Conservation (phyloP, 2,329 filamentous ascomycete genomes). For the Neopestalotiopsis sp. region DNA sequence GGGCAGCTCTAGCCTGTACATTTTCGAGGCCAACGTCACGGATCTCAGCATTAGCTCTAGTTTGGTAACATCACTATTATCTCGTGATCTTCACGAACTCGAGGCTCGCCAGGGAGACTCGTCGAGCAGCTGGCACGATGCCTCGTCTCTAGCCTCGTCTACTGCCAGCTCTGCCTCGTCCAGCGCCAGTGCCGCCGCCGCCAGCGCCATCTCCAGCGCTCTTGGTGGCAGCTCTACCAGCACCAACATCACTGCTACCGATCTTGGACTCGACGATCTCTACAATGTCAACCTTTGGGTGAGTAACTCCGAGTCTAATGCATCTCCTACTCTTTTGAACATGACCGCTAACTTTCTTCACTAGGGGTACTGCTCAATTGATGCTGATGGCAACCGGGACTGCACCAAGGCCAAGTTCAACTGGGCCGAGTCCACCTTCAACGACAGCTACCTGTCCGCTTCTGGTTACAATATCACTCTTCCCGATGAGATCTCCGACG, state of each 20-base stretch:
- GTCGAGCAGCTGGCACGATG: background rate
- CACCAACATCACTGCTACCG: conserved; percentile 60
- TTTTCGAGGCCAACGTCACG: conserved; percentile 67
- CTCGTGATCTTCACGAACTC: background rate
- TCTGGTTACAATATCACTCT: conserved; percentile 65
- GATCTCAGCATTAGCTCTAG: conserved; percentile 61
- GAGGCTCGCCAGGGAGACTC: background rate
- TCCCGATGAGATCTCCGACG: conserved; percentile 68
- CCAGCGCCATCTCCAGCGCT: background rate
- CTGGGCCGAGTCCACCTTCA: conserved; percentile 78
- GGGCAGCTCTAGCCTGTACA: conserved; percentile 58
- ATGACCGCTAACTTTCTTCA: conserved; percentile 4
- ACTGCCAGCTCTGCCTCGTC: background rate
- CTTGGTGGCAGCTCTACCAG: conserved; percentile 1
- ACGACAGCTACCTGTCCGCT: conserved; percentile 66
- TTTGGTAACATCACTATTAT: conserved; percentile 29
- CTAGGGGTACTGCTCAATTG: conserved; percentile 76
- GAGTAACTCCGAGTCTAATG: background rate
- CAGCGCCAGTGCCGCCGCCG: background rate
- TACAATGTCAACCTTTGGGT: conserved; percentile 84
- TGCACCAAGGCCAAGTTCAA: conserved; percentile 77
- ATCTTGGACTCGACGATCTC: conserved; percentile 71
- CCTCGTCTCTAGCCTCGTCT: background rate
- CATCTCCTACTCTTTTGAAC: no score
- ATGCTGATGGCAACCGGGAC: conserved; percentile 58